Evolutionary conservation across 1,284 basidiomycete genomes (phyloP).

Genomic region (Gymnopus androsaceus): DNA sequence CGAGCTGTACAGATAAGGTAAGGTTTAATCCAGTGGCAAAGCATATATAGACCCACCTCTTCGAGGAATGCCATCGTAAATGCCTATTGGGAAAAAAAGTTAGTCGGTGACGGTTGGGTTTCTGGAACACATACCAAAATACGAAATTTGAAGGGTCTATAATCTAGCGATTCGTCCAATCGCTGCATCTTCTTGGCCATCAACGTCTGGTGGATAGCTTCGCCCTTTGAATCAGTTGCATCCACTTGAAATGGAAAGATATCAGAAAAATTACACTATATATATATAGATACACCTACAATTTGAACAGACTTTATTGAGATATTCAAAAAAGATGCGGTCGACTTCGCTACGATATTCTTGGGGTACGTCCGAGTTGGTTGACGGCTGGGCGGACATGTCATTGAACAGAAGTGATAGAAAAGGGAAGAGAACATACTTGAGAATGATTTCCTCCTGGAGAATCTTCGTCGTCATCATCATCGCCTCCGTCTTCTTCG

Average conservation of each 20-base stretch:
- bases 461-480: constrained; percentile 32
- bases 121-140: too few relatives aligned
- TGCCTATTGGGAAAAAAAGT: too few relatives aligned
- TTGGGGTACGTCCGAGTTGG: constrained; percentile 68
- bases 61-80: constrained; percentile 97
- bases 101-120: too few relatives aligned
- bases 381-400: constrained; percentile 20
- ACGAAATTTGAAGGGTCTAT: constrained; percentile 98
- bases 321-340: constrained; percentile 87
- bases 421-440: constrained; percentile 15
- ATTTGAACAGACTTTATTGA: constrained; percentile 90
- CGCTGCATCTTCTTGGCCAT: constrained; percentile 99
- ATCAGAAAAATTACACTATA: constrained; percentile 14
- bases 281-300: constrained; percentile 51
- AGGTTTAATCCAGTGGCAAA: neutral
- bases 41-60: constrained; percentile 55
- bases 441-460: constrained; percentile 17
- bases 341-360: constrained; percentile 87
- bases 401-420: neutral
- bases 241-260: constrained; percentile 63
- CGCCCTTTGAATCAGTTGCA: constrained; percentile 90
- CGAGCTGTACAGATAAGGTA: constrained; percentile 50
- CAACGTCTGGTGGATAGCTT: constrained; percentile 96
- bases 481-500: constrained; percentile 42
- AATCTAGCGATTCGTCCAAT: constrained; percentile 93